phyloP scores from a whole-genome alignment of 2,329 filamentous ascomycete genomes.

The Sporothrix brasiliensis region DNA sequence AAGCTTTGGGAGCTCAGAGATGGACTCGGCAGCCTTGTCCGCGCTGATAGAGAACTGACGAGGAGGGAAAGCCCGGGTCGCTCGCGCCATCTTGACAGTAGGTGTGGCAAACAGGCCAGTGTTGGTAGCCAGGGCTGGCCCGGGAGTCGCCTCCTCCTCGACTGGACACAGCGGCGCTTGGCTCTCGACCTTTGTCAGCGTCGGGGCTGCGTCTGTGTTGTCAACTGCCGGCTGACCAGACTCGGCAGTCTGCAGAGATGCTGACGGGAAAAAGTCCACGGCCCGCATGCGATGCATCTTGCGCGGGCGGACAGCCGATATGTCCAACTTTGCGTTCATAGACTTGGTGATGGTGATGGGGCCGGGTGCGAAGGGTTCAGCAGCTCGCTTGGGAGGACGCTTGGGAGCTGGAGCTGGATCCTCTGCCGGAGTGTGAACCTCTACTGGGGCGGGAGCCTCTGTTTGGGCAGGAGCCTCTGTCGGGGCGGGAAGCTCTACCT shows the following conservation, averaged over 20 bases:
- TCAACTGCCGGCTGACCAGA: not conserved
- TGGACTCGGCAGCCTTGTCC: not conserved
- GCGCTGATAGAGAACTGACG: not conserved
- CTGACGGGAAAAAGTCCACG: not conserved
- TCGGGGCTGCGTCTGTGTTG: not conserved
- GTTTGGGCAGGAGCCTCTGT: too few relatives aligned
- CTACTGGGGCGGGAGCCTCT: too few relatives aligned
- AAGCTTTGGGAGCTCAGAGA: not conserved
- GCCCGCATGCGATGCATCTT: not conserved
- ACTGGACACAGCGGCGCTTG: not conserved
- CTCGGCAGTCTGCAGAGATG: not conserved
- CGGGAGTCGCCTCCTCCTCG: not conserved
- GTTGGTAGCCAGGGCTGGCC: not conserved
- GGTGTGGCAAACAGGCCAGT: not conserved
- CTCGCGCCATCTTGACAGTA: not conserved
- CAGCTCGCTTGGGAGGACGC: not conserved
- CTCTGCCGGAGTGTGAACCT: too few relatives aligned
- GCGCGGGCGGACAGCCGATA: not conserved
- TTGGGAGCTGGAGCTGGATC: not conserved
- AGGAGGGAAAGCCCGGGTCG: not conserved
- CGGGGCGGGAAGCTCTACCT: too few relatives aligned
- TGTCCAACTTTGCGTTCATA: not conserved
- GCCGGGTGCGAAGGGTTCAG: not conserved
- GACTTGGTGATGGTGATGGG: not conserved
- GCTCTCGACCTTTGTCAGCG: not conserved